phyloP scores from a whole-genome alignment of 2,329 filamentous ascomycete genomes.

The Aspergillus unguis region DNA sequence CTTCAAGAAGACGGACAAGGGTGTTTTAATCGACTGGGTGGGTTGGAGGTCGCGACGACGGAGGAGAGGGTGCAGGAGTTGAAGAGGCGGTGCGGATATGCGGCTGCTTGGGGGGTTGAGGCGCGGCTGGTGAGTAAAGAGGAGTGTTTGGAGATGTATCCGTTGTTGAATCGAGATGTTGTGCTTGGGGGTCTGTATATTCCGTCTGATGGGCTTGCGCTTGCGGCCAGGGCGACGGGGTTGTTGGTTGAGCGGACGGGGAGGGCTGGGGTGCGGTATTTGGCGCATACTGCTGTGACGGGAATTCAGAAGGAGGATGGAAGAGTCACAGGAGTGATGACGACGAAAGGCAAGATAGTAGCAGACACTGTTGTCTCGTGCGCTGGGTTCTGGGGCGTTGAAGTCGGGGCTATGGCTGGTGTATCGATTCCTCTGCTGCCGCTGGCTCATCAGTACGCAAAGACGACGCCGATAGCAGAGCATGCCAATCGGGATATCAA shows the following conservation, averaged over 20 bases:
- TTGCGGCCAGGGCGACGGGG: constrained; percentile 61
- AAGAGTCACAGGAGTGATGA: constrained; percentile 56
- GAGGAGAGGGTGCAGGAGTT: constrained; percentile 58
- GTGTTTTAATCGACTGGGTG: constrained; percentile 62
- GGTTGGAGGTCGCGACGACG: constrained; percentile 61
- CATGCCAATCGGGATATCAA: constrained; percentile 40
- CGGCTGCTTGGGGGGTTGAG: constrained; percentile 60
- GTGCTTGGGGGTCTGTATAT: constrained; percentile 60
- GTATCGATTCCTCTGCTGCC: constrained; percentile 58
- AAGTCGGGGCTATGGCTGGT: constrained; percentile 60
- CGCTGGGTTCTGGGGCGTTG: constrained; percentile 65
- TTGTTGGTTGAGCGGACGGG: constrained; percentile 58
- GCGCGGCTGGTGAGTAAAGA: constrained; percentile 51
- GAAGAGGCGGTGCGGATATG: constrained; percentile 61
- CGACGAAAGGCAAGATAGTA: constrained; percentile 47
- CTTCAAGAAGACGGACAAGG: constrained; percentile 48
- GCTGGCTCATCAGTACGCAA: constrained; percentile 62
- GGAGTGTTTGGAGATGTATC: constrained; percentile 54
- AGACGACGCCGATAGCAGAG: constrained; percentile 54
- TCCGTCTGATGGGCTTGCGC: constrained; percentile 58
- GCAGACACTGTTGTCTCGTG: constrained; percentile 63
- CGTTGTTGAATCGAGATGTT: constrained; percentile 51
- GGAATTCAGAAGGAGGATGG: constrained; percentile 51
- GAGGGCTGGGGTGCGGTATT: constrained; percentile 57
- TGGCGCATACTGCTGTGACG: constrained; percentile 56